phyloP scores from a whole-genome alignment of 2,329 filamentous ascomycete species.

The Claviceps pusilla region DNA sequence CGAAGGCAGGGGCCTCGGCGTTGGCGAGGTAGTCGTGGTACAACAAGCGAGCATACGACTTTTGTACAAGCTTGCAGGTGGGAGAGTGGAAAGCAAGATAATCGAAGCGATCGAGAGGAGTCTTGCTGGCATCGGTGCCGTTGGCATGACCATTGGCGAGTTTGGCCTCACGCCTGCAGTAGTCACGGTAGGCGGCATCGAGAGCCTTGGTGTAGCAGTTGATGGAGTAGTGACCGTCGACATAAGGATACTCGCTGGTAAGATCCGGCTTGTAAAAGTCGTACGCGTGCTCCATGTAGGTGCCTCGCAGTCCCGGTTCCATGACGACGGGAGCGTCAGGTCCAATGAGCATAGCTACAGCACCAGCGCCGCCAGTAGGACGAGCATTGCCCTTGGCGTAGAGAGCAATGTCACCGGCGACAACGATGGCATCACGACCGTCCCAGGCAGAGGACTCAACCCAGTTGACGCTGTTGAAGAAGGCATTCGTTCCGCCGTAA shows the following conservation, averaged over 20 bases:
- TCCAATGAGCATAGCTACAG: constrained; percentile 64
- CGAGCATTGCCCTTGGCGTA: constrained; percentile 74
- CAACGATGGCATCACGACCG: constrained; percentile 64
- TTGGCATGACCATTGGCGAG: constrained; percentile 38
- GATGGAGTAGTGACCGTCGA: constrained; percentile 71
- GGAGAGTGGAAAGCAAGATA: constrained; percentile 72
- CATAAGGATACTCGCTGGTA: constrained; percentile 73
- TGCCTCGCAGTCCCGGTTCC: constrained; percentile 65
- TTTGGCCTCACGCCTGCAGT: constrained; percentile 56
- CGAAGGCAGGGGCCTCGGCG: constrained; percentile 51
- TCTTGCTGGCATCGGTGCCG: constrained; percentile 33
- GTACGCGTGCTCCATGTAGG: constrained; percentile 71
- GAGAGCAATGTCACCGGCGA: constrained; percentile 70
- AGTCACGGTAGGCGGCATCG: constrained; percentile 67
- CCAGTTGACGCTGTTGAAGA: constrained; percentile 77
- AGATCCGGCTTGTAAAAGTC: constrained; percentile 87
- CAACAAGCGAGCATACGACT: constrained; percentile 68
- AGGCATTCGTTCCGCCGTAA: constrained; percentile 73
- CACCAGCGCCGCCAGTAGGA: constrained; percentile 67
- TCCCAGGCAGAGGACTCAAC: constrained; percentile 79
- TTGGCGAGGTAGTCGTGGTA: constrained; percentile 75
- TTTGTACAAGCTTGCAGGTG: constrained; percentile 75
- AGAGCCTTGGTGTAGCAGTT: constrained; percentile 71
- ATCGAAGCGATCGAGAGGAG: constrained; percentile 64
- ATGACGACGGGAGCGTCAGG: constrained; percentile 62